Evolutionary conservation across 2,329 filamentous ascomycete genomes (phyloP).

Genomic region (Hypoxylon sp.): DNA sequence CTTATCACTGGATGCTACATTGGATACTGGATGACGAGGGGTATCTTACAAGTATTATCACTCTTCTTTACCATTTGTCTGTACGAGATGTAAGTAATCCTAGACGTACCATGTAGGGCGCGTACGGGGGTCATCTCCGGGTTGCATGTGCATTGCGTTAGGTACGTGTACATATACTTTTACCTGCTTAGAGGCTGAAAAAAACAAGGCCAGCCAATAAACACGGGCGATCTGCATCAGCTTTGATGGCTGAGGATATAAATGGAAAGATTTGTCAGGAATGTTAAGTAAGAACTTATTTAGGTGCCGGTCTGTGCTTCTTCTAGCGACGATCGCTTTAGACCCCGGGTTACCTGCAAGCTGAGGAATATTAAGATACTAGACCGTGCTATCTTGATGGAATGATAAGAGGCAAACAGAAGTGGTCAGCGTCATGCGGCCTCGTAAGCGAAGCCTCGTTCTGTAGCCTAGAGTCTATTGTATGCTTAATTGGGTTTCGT

Average conservation of each 20-base stretch:
- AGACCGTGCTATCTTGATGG: slow-evolving; percentile 12
- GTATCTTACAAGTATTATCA: slow-evolving; percentile 1
- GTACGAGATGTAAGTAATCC: slow-evolving; percentile 22
- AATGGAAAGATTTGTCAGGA: slow-evolving; percentile 40
- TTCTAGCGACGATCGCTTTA: slow-evolving; percentile 5
- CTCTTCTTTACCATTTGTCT: not conserved
- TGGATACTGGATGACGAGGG: slow-evolving; percentile 13
- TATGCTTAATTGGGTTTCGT: not conserved
- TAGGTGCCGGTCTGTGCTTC: slow-evolving; percentile 20
- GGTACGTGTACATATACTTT: slow-evolving; percentile 22
- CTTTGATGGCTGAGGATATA: slow-evolving; percentile 27
- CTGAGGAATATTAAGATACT: slow-evolving; percentile 10
- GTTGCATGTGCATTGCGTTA: slow-evolving; percentile 16
- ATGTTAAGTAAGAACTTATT: slow-evolving; percentile 12
- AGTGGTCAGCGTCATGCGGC: slow-evolving; percentile 23
- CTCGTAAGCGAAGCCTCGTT: slow-evolving; percentile 12
- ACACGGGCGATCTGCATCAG: slow-evolving; percentile 11
- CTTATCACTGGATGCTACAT: slow-evolving; percentile 13
- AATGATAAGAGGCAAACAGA: slow-evolving; percentile 1
- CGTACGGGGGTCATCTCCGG: slow-evolving; percentile 26
- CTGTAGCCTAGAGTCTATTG: not conserved
- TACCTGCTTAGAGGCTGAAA: slow-evolving; percentile 36
- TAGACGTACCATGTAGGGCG: not conserved
- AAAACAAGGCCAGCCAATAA: slow-evolving; percentile 34
- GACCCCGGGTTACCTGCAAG: slow-evolving; percentile 1